Conservation (phyloP, 352 stramenopile genomes). For the Globisporangium paroecandrum region DNA sequence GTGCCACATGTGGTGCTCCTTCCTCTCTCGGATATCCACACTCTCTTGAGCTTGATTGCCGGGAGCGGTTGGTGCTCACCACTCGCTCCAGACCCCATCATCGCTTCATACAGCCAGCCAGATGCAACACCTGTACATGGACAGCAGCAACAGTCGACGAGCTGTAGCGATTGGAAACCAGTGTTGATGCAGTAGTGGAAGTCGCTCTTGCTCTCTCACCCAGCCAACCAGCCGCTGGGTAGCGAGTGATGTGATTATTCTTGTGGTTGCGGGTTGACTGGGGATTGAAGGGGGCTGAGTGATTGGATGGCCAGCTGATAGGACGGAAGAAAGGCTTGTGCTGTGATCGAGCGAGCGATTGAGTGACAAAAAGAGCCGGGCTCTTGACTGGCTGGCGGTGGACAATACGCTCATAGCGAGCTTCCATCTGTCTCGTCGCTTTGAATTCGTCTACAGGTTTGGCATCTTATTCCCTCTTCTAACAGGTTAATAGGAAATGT, state of each 20-base stretch:
- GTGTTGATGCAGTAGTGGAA: neutral
- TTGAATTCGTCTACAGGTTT: neutral
- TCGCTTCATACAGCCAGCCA: neutral
- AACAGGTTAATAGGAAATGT: too few species aligned
- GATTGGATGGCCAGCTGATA: neutral
- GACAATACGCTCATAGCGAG: neutral
- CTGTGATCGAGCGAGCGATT: neutral
- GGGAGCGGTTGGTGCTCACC: too few species aligned
- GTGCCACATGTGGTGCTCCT: too few species aligned
- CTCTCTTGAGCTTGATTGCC: too few species aligned
- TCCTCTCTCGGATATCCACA: too few species aligned
- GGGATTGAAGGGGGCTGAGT: neutral
- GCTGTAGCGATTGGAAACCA: neutral
- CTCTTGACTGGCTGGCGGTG: neutral
- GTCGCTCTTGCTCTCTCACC: neutral
- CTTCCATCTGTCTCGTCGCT: neutral
- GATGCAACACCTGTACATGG: neutral
- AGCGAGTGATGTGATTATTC: neutral
- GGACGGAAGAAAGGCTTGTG: neutral
- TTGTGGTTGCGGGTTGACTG: neutral
- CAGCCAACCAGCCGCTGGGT: neutral
- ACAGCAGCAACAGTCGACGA: neutral
- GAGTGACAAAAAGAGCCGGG: neutral
- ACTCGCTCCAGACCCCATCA: neutral
- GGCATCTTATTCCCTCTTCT: too few species aligned